Conservation (phyloP, 179 eudicot species). For the Sideroxylon spinosum region DNA sequence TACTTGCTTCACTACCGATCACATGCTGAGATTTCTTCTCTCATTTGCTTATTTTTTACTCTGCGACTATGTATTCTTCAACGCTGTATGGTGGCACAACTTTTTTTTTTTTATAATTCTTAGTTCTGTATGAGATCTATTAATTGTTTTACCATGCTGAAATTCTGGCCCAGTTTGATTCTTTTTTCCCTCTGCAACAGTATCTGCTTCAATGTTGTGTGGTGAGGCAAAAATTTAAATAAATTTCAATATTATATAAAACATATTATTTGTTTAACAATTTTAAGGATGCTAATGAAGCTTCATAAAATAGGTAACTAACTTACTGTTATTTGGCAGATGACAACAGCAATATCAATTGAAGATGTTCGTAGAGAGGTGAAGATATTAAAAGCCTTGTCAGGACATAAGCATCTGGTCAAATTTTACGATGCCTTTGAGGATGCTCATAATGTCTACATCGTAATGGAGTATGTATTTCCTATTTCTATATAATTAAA, state of each 20-base stretch:
- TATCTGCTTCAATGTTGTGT: neutral
- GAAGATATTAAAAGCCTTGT: constrained; percentile 85
- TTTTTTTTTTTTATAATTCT: neutral
- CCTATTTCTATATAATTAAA: too few relatives aligned
- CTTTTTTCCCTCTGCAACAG: neutral
- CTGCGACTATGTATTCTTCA: neutral
- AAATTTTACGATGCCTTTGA: constrained; percentile 86
- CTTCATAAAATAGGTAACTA: neutral
- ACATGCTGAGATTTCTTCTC: neutral
- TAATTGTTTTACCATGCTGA: neutral
- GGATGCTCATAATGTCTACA: constrained; percentile 72
- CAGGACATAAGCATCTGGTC: constrained; percentile 79
- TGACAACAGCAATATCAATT: constrained; percentile 90
- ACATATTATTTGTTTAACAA: neutral
- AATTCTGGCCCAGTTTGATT: too few relatives aligned
- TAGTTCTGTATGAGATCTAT: neutral
- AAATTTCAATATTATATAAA: neutral
- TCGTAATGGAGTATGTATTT: constrained; percentile 89
- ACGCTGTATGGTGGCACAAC: neutral
- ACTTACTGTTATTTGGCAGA: constrained; percentile 42
- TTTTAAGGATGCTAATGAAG: neutral
- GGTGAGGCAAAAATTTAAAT: neutral
- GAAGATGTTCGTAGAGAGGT: constrained; percentile 99
- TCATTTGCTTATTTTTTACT: neutral
- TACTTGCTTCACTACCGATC: neutral